Evolutionary conservation across 2,329 filamentous ascomycete species (phyloP), one percentile per base, ranked within the genome.

Genomic region (Penicillium brasilianum): DNA sequence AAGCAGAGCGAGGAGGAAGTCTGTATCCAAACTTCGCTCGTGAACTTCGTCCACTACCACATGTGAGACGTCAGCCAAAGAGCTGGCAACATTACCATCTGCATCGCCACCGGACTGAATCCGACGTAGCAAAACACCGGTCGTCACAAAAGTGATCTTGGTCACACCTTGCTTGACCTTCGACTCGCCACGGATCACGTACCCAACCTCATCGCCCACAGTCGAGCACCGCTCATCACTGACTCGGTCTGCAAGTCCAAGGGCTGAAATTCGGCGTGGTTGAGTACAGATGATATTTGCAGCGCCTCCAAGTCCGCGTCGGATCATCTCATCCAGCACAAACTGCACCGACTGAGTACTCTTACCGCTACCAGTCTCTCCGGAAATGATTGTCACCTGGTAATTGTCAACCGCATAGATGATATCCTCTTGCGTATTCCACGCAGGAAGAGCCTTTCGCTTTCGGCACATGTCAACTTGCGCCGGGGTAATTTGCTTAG

Each of bases 331-430:
- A 71, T 99, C 95, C 1, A 99, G 83, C 46, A 99, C 85, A 76
- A 98, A 99, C 75, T 99, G 95, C 36, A 98, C 92, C 2, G 92
- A 95, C 76, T 99, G 95, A 0, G 95, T 98, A 52, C 92, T 97
- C 78, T 99, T 99, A 72, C 95, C 95, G 18, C 92, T 97, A 56
- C 95, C 95, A 4, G 95, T 99, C 78, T 98, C 95, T 68, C 95
- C 95, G 46, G 93, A 96, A 69, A 99, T 95, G 71, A 99, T 97
- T 0, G 92, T 97, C 54, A 99, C 93, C 76, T 97, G 90, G 71
- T 94, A 88, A 4, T 84, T 81, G 44, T 84, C 84, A 52, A 99
- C 91, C 0, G 91, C 90, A 20, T 85, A 76, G 10, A 98, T 87
- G 32, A 99, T 91, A 1, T 84, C 82, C 20, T 94, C 88, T 69